phyloP scores from a whole-genome alignment of 148 eudicot species.

The Chenopodium suecicum region DNA sequence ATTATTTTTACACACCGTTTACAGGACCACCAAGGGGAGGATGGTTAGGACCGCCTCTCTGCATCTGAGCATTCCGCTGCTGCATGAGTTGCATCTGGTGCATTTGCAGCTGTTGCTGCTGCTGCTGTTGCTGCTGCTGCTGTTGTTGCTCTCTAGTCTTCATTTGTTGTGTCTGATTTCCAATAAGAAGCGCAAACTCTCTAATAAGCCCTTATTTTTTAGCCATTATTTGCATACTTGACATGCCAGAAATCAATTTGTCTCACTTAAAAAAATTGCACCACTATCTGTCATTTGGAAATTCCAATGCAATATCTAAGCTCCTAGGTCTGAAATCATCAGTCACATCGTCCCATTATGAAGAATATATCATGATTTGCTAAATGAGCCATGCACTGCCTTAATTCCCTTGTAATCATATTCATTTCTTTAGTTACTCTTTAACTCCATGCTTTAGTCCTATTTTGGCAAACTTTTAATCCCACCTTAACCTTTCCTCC shows the following conservation, averaged over 20 bases:
- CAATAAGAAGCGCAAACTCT: background rate
- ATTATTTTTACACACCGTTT: constrained; percentile 57
- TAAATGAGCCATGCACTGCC: no score
- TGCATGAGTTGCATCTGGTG: constrained; percentile 94
- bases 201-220: background rate
- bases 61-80: constrained; percentile 89
- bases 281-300: background rate
- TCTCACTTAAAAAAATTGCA: background rate
- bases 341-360: no score
- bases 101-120: constrained; percentile 63
- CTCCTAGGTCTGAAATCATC: background rate
- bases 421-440: no score
- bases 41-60: constrained; percentile 87
- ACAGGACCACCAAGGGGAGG: constrained; percentile 73
- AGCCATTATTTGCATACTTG: background rate
- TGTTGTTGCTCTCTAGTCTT: constrained; percentile 90
- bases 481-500: no score
- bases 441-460: no score
- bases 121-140: constrained; percentile 81
- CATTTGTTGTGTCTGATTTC: constrained; percentile 78
- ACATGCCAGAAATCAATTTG: no score
- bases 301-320: background rate
- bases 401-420: no score
- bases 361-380: no score
- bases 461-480: no score